Evolutionary conservation across 108 stramenopile genomes (phyloP), one percentile per base, ranked within the genome.

Genomic region (Tribonema minus): DNA sequence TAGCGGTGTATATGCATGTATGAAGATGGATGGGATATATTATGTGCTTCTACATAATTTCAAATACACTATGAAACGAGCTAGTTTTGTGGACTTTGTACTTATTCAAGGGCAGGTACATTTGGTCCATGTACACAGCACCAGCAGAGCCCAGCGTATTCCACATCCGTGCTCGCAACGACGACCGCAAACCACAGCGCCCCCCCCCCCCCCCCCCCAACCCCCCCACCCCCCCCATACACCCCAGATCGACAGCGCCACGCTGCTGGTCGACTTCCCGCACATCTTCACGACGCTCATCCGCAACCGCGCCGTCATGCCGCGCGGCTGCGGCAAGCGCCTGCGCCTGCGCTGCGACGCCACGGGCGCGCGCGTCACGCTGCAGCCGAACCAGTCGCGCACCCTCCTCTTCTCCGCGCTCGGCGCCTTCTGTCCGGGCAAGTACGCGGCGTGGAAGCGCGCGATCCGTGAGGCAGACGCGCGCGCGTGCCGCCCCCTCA

Each of bases 261-360:
- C 41, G 1, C 54, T 75, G 29, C 62, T 63, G 9, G 41, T 75
- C 2, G 74, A 75, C 34, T 75, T 75, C 64, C 74, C 74, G 3
- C 41, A 75, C 62, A 75, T 75, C 9, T 75, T 75, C 54, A 64
- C 64, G 64, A 64, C 74, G 26, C 74, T 75, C 2, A 75, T 75
- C 35, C 74, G 64, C 40, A 75, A 75, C 54, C 64, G 38, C 28
- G 74, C 46, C 64, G 58, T 75, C 74, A 75, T 75, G 74, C 74
- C 74, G 4, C 64, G 74, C 41, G 74, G 74, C 41, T 54, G 64
- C 26, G 74, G 74, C 27, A 75, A 75, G 74, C 74, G 74, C 3
- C 32, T 75, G 30, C 28, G 74, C 26, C 41, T 75, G n/a, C 61
- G 38, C 27, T 64, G 46, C 26, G 74, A 75, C 39, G 54, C 66